These are phyloP conservation scores for Blastocystis sp. DNA, from an alignment of 352 stramenopile species.

Conservation along the genomic window DNA sequence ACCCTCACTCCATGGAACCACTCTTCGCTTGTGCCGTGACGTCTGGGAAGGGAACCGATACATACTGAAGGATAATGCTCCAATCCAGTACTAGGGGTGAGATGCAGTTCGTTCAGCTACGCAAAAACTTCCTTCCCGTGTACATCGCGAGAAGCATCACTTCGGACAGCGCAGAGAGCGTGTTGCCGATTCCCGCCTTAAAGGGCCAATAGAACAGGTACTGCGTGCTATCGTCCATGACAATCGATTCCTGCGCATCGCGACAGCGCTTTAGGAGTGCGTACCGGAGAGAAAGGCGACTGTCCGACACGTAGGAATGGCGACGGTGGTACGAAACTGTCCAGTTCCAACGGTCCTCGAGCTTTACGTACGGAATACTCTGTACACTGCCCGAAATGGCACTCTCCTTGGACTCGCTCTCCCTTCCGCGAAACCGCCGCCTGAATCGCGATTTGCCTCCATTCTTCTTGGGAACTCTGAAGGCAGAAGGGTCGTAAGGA, in stretches of 20 bases:
- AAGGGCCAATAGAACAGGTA: slow-evolving; percentile 44
- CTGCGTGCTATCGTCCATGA: not conserved
- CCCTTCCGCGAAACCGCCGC: not conserved
- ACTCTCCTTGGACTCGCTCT: not conserved
- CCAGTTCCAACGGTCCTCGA: slow-evolving; percentile 12
- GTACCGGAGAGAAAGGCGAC: not conserved
- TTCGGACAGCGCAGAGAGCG: not conserved
- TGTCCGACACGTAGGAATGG: slow-evolving; percentile 12
- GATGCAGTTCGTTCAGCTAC: not conserved
- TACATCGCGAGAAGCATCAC: slow-evolving; percentile 30
- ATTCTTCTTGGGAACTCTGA: not conserved
- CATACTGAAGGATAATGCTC: slow-evolving; percentile 32
- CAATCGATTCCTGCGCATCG: not conserved
- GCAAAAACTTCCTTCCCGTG: slow-evolving; percentile 13
- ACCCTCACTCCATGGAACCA: not conserved
- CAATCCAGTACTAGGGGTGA: slow-evolving; percentile 34
- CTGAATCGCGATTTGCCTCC: not conserved
- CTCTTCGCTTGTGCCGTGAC: not conserved
- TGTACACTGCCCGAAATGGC: not conserved
- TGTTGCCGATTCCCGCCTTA: slow-evolving; percentile 44
- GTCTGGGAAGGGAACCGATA: slow-evolving; percentile 8
- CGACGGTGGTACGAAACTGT: slow-evolving; percentile 20
- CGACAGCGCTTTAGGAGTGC: not conserved
- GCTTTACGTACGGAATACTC: not conserved
- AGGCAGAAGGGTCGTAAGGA: not conserved